Evolutionary conservation across 805 yeast genomes (phyloP), one percentile per base, ranked within the genome.

Genomic region (Spathaspora sp.): DNA sequence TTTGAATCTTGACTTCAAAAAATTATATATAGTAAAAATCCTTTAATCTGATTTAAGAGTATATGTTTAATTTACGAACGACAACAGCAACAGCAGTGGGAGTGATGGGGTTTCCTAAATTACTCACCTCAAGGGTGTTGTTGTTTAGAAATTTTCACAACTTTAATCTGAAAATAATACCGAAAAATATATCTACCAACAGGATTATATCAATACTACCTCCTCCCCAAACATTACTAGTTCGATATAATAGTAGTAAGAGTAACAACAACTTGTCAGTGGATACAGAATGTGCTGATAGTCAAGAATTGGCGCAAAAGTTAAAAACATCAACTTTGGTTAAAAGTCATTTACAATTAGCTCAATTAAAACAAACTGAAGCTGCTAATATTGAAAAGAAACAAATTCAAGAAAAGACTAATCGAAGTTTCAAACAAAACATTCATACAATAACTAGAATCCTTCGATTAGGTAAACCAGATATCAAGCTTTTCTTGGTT

Each of bases 391-490:
- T 69, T 54, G 76, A 73, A 50, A 65, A 64, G 52, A 70, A 69
- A 48, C 72, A 71, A 44, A 64, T 66, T 51, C 59, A 57, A 20
- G 63, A 60, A 28, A 59, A 63, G 18, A 60, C 61, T 12, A 65
- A 60, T 46, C 61, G 65, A 44, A 63, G 63, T 14, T 65, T 74
- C 51, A 56, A 58, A 28, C 64, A 72, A 52, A 74, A 74, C 55
- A 49, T 72, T 40, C 57, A 55, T 44, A 74, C 77, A 2, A 64
- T 74, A n/a, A 55, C 55, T n/a, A 63, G 78, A 20, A 74, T 74
- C 44, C 57, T 74, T 29, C 60, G 54, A 46, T 60, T 74, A 10
- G 79, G 79, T 7, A 62, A 63, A 44, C 76, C 77, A 2, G 79
- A 74, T 52, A 52, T 66, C 50, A 66, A 58, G 49, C 60, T 73